Evolutionary conservation across 2,329 filamentous ascomycete species (phyloP).

Genomic region (Teratosphaeria viscida): DNA sequence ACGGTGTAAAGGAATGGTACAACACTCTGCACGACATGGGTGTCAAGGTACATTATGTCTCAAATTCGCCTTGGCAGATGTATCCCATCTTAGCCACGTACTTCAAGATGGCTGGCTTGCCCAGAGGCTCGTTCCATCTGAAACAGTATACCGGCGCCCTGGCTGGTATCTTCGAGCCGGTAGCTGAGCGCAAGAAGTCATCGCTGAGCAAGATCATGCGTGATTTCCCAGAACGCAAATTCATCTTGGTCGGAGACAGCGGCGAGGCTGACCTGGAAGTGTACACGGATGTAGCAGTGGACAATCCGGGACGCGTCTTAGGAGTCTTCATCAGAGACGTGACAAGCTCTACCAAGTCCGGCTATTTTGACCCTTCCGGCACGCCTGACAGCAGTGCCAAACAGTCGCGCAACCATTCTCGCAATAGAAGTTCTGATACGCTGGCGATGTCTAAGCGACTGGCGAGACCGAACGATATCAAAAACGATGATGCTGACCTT

Average conservation of each 20-base stretch:
- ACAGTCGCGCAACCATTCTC: conserved; percentile 21
- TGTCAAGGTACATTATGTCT: conserved; percentile 90
- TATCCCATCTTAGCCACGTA: conserved; percentile 82
- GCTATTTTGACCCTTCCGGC: conserved; percentile 65
- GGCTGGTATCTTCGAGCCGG: conserved; percentile 95
- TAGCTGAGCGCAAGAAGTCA: conserved; percentile 85
- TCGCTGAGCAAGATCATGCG: conserved; percentile 74
- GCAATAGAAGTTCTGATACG: conserved; percentile 21
- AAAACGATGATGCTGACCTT: conserved; percentile 39
- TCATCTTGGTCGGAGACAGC: conserved; percentile 87
- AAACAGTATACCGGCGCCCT: conserved; percentile 97
- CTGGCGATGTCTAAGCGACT: conserved; percentile 22
- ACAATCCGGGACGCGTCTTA: conserved; percentile 71
- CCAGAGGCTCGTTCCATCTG: conserved; percentile 80
- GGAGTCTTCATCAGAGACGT: conserved; percentile 94
- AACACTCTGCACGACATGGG: conserved; percentile 63
- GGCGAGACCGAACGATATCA: conserved; percentile 23
- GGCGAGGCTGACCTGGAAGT: conserved; percentile 95
- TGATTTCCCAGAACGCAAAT: conserved; percentile 83
- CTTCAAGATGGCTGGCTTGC: conserved; percentile 70
- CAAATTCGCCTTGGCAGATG: conserved; percentile 98
- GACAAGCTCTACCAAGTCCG: conserved; percentile 58
- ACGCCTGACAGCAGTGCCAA: conserved; percentile 22
- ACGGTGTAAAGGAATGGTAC: conserved; percentile 89
- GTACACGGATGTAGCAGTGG: conserved; percentile 82